Evolutionary conservation across 495 filamentous ascomycete genomes (phyloP).

Genomic region (Extremus antarcticus): DNA sequence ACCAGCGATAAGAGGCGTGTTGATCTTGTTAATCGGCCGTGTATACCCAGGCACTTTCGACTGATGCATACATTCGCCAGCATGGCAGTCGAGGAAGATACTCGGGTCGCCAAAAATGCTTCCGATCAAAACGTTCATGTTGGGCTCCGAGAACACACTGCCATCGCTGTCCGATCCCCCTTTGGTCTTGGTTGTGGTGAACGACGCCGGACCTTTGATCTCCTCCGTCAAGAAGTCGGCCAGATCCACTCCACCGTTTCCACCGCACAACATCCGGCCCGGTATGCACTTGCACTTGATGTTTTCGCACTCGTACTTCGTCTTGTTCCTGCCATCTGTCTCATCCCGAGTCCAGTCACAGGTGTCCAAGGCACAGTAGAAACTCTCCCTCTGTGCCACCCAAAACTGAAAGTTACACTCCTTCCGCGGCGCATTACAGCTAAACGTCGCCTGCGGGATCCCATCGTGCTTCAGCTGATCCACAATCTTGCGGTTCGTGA

Average conservation of each 20-base stretch:
- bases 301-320: conserved; percentile 71
- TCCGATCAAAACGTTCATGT: conserved; percentile 81
- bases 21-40: conserved; percentile 85
- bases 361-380: conserved; percentile 81
- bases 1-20: conserved; percentile 89
- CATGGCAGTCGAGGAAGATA: conserved; percentile 69
- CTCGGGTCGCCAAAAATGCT: conserved; percentile 80
- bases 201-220: conserved; percentile 79
- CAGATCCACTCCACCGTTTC: conserved; percentile 82
- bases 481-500: conserved; percentile 87
- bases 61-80: conserved; percentile 85
- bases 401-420: conserved; percentile 97
- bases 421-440: conserved; percentile 59
- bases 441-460: conserved; percentile 88
- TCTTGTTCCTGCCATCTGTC: conserved; percentile 62
- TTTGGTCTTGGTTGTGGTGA: conserved; percentile 55
- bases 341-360: conserved; percentile 63
- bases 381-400: conserved; percentile 87
- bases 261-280: conserved; percentile 85
- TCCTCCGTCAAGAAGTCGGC: conserved; percentile 67
- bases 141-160: conserved; percentile 79
- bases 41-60: conserved; percentile 88
- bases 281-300: conserved; percentile 80
- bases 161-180: conserved; percentile 48
- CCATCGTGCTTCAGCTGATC: conserved; percentile 63